Percentiles rank a stretch among this genome's conserved stretches.
phyloP scores from a whole-genome alignment of 208 protist genomes.

The Angomonas deanei region DNA sequence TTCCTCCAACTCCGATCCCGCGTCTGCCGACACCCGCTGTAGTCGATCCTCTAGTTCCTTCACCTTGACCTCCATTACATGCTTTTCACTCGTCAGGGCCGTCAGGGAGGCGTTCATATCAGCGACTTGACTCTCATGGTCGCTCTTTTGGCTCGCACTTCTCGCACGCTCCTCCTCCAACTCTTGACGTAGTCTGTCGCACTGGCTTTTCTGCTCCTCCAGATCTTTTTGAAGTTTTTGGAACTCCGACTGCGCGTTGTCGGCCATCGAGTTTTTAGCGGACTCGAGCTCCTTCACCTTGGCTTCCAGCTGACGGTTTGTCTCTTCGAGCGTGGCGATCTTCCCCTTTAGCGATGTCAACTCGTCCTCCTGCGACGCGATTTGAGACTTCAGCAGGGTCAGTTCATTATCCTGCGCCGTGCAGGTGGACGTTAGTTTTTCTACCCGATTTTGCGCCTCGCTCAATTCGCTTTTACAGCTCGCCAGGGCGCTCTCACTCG shows the following conservation, averaged over 20 bases:
- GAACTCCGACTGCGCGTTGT: constrained; percentile 9
- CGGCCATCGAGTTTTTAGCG: constrained; percentile 2
- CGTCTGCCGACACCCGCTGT: constrained; percentile 7
- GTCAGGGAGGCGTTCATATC: constrained; percentile 8
- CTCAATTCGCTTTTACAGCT: constrained; percentile 6
- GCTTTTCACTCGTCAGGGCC: constrained; percentile 4
- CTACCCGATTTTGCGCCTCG: constrained; percentile 14
- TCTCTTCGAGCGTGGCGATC: not conserved
- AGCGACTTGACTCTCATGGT: not conserved
- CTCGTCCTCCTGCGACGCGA: constrained; percentile 8
- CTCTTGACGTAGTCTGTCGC: not conserved
- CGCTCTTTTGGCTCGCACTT: not conserved
- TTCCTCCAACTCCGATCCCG: constrained; percentile 15
- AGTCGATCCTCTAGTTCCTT: constrained; percentile 13
- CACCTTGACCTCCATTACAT: constrained; percentile 12
- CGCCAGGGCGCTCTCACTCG: not conserved
- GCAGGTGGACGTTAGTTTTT: constrained; percentile 16
- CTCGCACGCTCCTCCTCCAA: not conserved
- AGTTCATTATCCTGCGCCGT: constrained; percentile 20
- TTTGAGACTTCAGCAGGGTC: constrained; percentile 19
- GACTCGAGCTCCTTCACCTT: constrained; percentile 1
- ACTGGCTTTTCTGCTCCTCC: not conserved
- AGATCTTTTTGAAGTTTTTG: not conserved
- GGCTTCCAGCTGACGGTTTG: not conserved
- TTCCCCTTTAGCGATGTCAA: not conserved